A percentile compares a stretch with the other conserved stretches of the same genome.
Evolutionary conservation across 768 basidiomycete genomes (phyloP).

Genomic region (Russula virescens): DNA sequence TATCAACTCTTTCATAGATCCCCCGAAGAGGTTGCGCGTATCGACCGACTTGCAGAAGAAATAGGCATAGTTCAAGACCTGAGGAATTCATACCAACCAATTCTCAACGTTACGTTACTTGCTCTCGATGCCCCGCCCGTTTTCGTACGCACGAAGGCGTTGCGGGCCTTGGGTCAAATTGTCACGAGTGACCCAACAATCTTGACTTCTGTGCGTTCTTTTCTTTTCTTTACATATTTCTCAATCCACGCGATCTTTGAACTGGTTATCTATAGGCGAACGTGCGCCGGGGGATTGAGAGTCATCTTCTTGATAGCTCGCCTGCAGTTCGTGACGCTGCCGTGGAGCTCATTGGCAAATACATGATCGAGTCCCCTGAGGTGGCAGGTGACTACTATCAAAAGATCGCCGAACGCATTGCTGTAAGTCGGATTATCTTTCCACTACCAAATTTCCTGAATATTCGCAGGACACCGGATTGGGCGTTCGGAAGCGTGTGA

Average conservation of each 20-base stretch:
- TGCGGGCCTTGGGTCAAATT: slow-evolving; percentile 84
- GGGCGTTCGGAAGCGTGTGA: slow-evolving; percentile 89
- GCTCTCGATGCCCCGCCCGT: slow-evolving; percentile 83
- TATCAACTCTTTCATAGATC: slow-evolving; percentile 37
- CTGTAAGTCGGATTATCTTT: slow-evolving; percentile 45
- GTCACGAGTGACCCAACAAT: slow-evolving; percentile 85
- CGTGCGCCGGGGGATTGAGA: slow-evolving; percentile 83
- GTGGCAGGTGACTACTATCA: slow-evolving; percentile 88
- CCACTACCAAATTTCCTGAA: neutral
- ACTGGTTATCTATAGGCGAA: slow-evolving; percentile 44
- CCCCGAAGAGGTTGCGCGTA: slow-evolving; percentile 60
- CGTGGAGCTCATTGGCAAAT: slow-evolving; percentile 96
- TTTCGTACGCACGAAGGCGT: slow-evolving; percentile 90
- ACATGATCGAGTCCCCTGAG: slow-evolving; percentile 82
- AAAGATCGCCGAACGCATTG: slow-evolving; percentile 84
- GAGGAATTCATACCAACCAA: slow-evolving; percentile 75
- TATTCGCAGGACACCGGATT: slow-evolving; percentile 80
- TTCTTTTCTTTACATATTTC: neutral
- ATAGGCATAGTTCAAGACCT: slow-evolving; percentile 73
- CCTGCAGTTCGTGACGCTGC: slow-evolving; percentile 95
- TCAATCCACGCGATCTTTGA: neutral
- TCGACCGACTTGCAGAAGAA: slow-evolving; percentile 67
- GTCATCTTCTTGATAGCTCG: slow-evolving; percentile 84
- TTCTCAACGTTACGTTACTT: slow-evolving; percentile 70
- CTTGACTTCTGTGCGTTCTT: slow-evolving; percentile 56